phyloP scores from a whole-genome alignment of 2,329 filamentous ascomycete genomes.

The Lasiodiplodia hormozganensis region DNA sequence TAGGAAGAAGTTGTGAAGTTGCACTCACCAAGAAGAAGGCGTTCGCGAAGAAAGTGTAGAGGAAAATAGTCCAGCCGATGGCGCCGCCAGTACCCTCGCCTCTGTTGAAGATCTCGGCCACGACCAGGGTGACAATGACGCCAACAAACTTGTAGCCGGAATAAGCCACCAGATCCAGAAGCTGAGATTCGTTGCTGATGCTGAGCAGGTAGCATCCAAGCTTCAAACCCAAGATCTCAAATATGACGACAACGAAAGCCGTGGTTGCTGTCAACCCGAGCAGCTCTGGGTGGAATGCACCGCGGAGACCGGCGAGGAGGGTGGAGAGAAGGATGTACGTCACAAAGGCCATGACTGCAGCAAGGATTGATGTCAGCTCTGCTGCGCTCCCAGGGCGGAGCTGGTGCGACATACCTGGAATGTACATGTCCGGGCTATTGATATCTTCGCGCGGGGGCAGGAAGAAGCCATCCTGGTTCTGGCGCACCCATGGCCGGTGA shows the following conservation, averaged over 20 bases:
- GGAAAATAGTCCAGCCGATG: constrained; percentile 87
- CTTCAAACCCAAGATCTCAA: constrained; percentile 91
- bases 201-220: constrained; percentile 90
- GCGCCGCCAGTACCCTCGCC: constrained; percentile 85
- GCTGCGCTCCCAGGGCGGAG: not conserved
- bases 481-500: constrained; percentile 95
- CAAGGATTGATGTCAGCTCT: not conserved
- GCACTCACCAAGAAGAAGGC: constrained; percentile 86
- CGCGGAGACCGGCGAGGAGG: constrained; percentile 84
- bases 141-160: constrained; percentile 99
- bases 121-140: constrained; percentile 84
- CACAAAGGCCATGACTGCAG: constrained; percentile 85
- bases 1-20: not conserved
- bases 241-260: constrained; percentile 79
- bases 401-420: constrained; percentile 60
- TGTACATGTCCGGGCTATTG: constrained; percentile 99
- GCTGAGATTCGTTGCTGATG: constrained; percentile 92
- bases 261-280: constrained; percentile 87
- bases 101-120: constrained; percentile 78
- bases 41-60: constrained; percentile 92
- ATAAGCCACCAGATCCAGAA: constrained; percentile 93
- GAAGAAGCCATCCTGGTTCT: constrained; percentile 81
- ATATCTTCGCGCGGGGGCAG: constrained; percentile 92
- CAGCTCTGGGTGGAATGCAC: constrained; percentile 92
- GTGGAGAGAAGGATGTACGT: constrained; percentile 97